Evolutionary conservation across 768 basidiomycete genomes (phyloP).

Genomic region (Tulasnella sp.): DNA sequence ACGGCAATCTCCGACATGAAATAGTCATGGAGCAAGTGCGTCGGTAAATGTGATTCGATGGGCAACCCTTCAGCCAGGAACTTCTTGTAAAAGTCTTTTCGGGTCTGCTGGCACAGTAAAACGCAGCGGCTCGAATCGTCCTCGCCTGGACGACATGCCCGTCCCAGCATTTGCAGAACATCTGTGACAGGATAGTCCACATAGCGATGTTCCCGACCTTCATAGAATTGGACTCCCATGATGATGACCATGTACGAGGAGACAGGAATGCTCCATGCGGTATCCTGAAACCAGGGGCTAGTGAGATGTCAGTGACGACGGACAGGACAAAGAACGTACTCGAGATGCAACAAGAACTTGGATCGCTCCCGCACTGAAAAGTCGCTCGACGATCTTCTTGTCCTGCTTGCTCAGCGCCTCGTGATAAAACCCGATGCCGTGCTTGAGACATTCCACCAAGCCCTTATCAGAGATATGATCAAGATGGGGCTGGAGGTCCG

Average conservation of each 20-base stretch:
- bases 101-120: constrained; percentile 93
- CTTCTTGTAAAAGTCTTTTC: constrained; percentile 99
- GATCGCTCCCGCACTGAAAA: constrained; percentile 91
- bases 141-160: constrained; percentile 84
- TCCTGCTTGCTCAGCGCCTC: constrained; percentile 89
- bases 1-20: constrained; percentile 98
- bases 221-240: constrained; percentile 97
- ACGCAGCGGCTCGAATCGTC: constrained; percentile 91
- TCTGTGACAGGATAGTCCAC: constrained; percentile 98
- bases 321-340: constrained; percentile 37
- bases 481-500: constrained; percentile 78
- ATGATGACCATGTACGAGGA: constrained; percentile 97
- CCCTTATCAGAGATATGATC: constrained; percentile 72
- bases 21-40: constrained; percentile 87
- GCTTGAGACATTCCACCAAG: constrained; percentile 71
- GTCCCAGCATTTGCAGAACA: constrained; percentile 98
- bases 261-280: constrained; percentile 91
- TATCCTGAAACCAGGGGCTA: constrained; percentile 50
- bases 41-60: constrained; percentile 90
- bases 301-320: not conserved
- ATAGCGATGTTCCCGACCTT: constrained; percentile 97
- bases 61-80: constrained; percentile 96
- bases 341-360: constrained; percentile 92
- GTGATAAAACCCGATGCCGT: constrained; percentile 92
- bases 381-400: constrained; percentile 82